Base-by-base conservation (phyloP, 805 yeast species). In the Blastobotrys terrestris region DNA sequence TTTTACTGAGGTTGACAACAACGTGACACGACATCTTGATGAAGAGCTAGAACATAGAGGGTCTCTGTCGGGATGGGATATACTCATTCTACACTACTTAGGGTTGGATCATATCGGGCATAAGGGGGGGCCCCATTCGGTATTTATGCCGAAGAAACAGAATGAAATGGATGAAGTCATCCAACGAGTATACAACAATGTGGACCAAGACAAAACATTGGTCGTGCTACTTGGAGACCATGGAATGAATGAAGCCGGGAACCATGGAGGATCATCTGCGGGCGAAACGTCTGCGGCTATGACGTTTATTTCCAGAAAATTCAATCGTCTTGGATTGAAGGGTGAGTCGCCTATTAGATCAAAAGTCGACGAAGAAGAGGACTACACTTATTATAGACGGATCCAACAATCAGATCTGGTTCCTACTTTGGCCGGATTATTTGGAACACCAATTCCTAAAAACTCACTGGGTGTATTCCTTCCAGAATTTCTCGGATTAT, bases 31-130 rank as follows among this genome's bases (percentile, higher is more conserved):
- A 48, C 97, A 94, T 67, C 66, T 94, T 31, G 83, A 79, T 42
- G 59, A 65, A 3, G 87, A 88, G 58, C 66, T 92, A 22, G 61
- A 67, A 11, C 35, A n/a, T 26, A 26, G 8, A 5, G 35, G 35
- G 35, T 5, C 5, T 26, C 31, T 46, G 14, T 53, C 43, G 5
- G 63, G 68, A 0, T 94, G 98, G 98, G 97, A 94, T 64, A 85
- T 83, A 3, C 71, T 94, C 56, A 84, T 94, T 41, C 71, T 94
- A 40, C 99, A 94, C 66, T 94, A 92, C 62, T 71, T 94, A 16
- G 99, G 99, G 0, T 72, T 94, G 26, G 99, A 94, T 65, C 99
- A 94, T 66, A 94, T 94, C 61, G 99, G 99, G 1, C 99, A 94
- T 67, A 92, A 90, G 65, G 95, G 96, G 45, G 99, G 99, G 0